These are phyloP conservation scores for Vitellaria paradoxa DNA, from an alignment of 179 eudicot species.

Conservation along the genomic window DNA sequence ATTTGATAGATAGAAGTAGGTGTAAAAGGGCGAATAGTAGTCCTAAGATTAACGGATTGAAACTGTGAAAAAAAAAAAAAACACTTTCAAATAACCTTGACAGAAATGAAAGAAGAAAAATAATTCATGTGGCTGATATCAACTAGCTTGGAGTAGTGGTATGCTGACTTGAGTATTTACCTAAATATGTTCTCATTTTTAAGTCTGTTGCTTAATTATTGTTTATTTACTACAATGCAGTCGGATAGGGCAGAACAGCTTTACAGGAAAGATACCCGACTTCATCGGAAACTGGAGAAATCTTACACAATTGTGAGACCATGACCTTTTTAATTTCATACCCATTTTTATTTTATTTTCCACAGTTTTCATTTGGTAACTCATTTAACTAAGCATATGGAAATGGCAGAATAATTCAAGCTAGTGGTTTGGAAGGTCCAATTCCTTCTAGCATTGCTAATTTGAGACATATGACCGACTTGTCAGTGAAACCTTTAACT, in stretches of 20 bases:
- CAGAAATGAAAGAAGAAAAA: too few species aligned
- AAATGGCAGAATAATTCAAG: constrained; percentile 30
- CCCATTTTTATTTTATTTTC: neutral
- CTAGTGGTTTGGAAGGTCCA: constrained; percentile 35
- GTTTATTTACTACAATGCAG: constrained; percentile 12
- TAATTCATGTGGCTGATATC: too few species aligned
- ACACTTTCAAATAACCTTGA: too few species aligned
- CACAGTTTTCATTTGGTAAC: neutral
- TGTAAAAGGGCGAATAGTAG: too few species aligned
- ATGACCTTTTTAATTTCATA: neutral
- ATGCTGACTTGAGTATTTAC: too few species aligned
- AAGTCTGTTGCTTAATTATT: too few species aligned
- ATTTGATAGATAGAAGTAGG: neutral
- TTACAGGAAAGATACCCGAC: constrained; percentile 35
- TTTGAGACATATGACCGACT: constrained; percentile 23
- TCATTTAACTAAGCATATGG: neutral
- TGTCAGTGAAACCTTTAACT: constrained; percentile 23
- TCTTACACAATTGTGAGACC: constrained; percentile 27
- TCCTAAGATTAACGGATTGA: too few species aligned
- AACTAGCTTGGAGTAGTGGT: too few species aligned
- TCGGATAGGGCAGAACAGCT: constrained; percentile 30
- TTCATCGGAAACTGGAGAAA: constrained; percentile 27
- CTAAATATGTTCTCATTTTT: too few species aligned
- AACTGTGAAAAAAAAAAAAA: too few species aligned
- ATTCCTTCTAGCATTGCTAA: constrained; percentile 32